These are phyloP conservation scores for Pichia terricola DNA, from an alignment of 1,139 yeast genomes.

Conservation along the genomic window DNA sequence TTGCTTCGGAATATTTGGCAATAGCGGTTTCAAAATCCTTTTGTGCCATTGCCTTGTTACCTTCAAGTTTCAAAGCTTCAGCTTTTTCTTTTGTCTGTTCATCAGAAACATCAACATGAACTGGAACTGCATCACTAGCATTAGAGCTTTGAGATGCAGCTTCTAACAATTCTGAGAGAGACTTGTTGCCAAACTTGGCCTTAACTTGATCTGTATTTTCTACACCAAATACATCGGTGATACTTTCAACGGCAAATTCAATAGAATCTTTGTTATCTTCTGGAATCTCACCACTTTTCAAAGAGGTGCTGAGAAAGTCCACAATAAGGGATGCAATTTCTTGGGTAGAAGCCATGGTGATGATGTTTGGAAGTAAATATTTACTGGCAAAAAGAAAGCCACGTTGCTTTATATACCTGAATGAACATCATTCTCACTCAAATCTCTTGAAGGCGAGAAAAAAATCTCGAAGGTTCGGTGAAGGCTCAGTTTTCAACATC, in stretches of 20 bases:
- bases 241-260: conserved; percentile 90
- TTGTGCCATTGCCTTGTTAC: conserved; percentile 85
- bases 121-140: conserved; percentile 28
- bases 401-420: too few species aligned
- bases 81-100: conserved; percentile 60
- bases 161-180: conserved; percentile 37
- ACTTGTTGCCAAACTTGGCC: conserved; percentile 38
- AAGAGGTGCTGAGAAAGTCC: conserved; percentile 55
- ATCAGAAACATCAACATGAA: conserved; percentile 33
- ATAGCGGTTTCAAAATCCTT: conserved; percentile 65
- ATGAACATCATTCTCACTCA: too few species aligned
- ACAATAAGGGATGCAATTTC: conserved; percentile 72
- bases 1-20: conserved; percentile 73
- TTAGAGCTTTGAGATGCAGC: conserved; percentile 8
- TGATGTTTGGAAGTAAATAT: too few species aligned
- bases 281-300: conserved; percentile 53
- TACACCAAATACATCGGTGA: conserved; percentile 78
- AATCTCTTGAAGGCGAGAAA: too few species aligned
- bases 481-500: too few species aligned
- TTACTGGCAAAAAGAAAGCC: too few species aligned
- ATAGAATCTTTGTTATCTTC: conserved; percentile 85
- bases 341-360: conserved; percentile 32
- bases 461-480: too few species aligned
- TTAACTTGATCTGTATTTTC: conserved; percentile 32
- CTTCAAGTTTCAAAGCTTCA: conserved; percentile 76